phyloP scores from a whole-genome alignment of 1,284 basidiomycete species.

The Ganoderma sp. region DNA sequence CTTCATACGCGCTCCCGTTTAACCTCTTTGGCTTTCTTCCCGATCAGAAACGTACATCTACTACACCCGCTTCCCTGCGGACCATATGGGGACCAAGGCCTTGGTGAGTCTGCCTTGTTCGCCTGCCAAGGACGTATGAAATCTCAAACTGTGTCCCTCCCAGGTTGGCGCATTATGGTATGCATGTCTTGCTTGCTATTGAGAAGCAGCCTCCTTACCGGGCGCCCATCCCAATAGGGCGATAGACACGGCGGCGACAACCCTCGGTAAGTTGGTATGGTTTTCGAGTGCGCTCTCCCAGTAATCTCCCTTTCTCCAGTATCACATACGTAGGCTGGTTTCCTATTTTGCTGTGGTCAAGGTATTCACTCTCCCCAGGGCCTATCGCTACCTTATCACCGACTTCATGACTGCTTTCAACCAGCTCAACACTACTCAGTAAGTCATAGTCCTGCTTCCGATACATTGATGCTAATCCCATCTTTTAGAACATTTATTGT shows the following conservation, averaged over 20 bases:
- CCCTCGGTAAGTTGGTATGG: constrained; percentile 39
- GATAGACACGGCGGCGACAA: constrained; percentile 37
- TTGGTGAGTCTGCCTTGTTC: constrained; percentile 35
- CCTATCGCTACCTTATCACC: constrained; percentile 47
- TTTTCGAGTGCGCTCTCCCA: background rate
- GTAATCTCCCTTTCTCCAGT: constrained; percentile 33
- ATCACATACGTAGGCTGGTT: constrained; percentile 42
- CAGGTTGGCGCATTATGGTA: constrained; percentile 44
- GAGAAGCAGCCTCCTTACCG: background rate
- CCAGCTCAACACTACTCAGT: constrained; percentile 45
- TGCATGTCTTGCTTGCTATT: constrained; percentile 1
- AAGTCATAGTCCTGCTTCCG: constrained; percentile 19
- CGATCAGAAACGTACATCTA: constrained; percentile 49
- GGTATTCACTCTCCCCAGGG: constrained; percentile 15
- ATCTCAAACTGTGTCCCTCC: background rate
- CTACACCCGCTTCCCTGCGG: constrained; percentile 45
- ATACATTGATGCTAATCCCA: constrained; percentile 7
- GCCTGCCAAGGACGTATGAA: background rate
- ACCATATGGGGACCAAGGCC: constrained; percentile 37
- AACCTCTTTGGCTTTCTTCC: background rate
- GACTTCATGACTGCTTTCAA: constrained; percentile 43
- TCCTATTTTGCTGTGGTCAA: too few relatives aligned
- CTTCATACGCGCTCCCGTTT: background rate
- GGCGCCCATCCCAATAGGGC: constrained; percentile 27
- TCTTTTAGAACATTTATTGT: constrained; percentile 46